phyloP scores from a whole-genome alignment of 1,139 yeast species.

The Sugiyamaella paludigena region DNA sequence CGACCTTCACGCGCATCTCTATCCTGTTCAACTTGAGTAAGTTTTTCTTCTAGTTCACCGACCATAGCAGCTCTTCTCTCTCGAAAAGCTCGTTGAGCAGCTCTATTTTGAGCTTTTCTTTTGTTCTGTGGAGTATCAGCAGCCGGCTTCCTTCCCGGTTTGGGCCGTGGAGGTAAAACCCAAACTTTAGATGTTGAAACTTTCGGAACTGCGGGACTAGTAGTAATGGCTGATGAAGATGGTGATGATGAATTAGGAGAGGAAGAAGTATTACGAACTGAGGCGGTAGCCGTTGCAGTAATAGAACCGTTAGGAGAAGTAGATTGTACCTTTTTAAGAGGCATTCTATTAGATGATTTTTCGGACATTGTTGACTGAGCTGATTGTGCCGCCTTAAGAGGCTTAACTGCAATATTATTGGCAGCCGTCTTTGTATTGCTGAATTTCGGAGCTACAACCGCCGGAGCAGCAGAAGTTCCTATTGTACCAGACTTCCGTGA shows the following conservation, averaged over 20 bases:
- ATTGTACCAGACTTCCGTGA: no score
- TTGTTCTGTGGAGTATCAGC: constrained; percentile 53
- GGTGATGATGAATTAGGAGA: constrained; percentile 12
- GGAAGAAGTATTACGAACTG: constrained; percentile 7
- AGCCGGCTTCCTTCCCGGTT: constrained; percentile 87
- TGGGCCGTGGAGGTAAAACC: constrained; percentile 89
- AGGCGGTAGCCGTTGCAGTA: constrained; percentile 12
- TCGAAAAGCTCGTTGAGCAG: constrained; percentile 91
- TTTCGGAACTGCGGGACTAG: constrained; percentile 13
- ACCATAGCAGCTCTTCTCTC: constrained; percentile 70
- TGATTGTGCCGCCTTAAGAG: no score
- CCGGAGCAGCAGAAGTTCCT: no score
- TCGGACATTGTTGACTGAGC: no score
- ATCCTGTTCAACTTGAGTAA: constrained; percentile 65
- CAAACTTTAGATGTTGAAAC: constrained; percentile 72
- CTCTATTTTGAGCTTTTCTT: constrained; percentile 89
- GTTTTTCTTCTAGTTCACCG: constrained; percentile 51
- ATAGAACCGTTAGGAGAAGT: no score
- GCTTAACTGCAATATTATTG: no score
- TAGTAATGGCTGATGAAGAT: not conserved
- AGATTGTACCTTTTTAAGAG: no score
- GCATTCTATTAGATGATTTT: no score
- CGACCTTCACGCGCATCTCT: constrained; percentile 29
- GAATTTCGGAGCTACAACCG: no score
- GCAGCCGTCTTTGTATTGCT: no score